These are phyloP conservation scores for Metarhizium sp. DNA, from an alignment of 2,329 filamentous ascomycete genomes.

Conservation along the genomic window DNA sequence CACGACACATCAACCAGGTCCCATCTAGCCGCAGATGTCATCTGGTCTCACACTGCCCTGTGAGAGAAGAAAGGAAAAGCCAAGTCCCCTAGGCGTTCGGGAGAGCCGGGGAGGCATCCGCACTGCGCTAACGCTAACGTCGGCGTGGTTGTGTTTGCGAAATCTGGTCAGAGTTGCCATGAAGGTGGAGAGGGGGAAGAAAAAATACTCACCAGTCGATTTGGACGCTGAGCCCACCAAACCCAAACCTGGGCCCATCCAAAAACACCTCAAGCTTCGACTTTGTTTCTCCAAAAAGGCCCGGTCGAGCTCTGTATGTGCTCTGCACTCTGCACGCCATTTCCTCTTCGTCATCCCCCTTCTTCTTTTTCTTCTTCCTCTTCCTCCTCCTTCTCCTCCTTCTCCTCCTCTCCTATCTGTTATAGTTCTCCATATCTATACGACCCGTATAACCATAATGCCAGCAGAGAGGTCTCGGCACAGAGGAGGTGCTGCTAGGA, in stretches of 20 bases:
- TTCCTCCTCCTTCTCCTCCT: too few species aligned
- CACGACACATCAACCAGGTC: not conserved
- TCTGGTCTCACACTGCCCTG: not conserved
- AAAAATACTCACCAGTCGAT: not conserved
- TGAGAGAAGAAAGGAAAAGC: not conserved
- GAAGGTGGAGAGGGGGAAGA: conserved; percentile 2
- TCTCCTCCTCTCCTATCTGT: too few species aligned
- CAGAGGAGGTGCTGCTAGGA: too few species aligned
- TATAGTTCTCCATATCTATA: not conserved
- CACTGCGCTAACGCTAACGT: conserved; percentile 7
- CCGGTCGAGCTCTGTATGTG: too few species aligned
- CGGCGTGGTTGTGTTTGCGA: conserved; percentile 6
- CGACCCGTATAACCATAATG: not conserved
- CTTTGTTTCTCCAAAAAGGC: not conserved
- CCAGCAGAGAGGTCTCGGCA: not conserved
- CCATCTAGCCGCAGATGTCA: not conserved
- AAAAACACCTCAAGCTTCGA: not conserved
- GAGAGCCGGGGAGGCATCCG: conserved; percentile 9
- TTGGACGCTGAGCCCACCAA: not conserved
- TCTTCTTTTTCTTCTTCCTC: too few species aligned
- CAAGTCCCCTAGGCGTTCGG: not conserved
- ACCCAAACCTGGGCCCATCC: not conserved
- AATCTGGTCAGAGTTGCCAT: conserved; percentile 1
- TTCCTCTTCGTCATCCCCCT: too few species aligned
- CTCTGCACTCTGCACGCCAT: too few species aligned